Percentiles rank a stretch among this genome's conserved stretches.
These are phyloP conservation scores for Casuarina glauca DNA, from an alignment of 306 rosid species.

Conservation along the genomic window DNA sequence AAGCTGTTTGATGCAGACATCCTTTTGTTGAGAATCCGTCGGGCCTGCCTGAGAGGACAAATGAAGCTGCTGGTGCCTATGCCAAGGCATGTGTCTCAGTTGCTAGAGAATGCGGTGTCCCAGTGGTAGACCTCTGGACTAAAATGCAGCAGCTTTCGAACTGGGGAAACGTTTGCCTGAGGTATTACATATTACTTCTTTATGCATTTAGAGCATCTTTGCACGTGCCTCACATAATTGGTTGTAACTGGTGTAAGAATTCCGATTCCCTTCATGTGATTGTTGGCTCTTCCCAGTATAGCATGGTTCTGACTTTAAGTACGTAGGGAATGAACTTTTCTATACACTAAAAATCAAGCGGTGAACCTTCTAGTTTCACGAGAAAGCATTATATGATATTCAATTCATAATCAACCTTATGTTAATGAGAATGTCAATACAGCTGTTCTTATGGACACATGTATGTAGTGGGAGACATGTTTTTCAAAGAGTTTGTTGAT, in stretches of 20 bases:
- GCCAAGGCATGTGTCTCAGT: slow-evolving; percentile 62
- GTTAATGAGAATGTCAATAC: background rate
- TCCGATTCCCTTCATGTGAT: background rate
- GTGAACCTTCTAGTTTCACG: background rate
- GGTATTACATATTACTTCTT: slow-evolving; percentile 33
- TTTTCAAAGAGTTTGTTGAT: background rate
- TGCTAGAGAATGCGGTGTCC: slow-evolving; percentile 57
- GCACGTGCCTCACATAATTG: background rate
- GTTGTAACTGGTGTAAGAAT: background rate
- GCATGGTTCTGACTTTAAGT: background rate
- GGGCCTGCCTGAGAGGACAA: slow-evolving; percentile 83
- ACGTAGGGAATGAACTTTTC: background rate
- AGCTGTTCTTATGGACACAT: background rate
- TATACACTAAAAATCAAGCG: background rate
- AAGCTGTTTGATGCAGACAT: slow-evolving; percentile 32
- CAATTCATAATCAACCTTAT: background rate
- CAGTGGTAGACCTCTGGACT: slow-evolving; percentile 74
- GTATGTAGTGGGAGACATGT: background rate
- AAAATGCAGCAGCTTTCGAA: slow-evolving; percentile 68
- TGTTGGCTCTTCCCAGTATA: background rate
- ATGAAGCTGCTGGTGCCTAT: slow-evolving; percentile 76
- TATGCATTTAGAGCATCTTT: background rate
- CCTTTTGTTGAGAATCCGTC: slow-evolving; percentile 59
- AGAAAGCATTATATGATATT: background rate
- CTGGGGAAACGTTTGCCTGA: slow-evolving; percentile 54